phyloP scores from a whole-genome alignment of 306 rosid genomes.

The Castanospermum australe region DNA sequence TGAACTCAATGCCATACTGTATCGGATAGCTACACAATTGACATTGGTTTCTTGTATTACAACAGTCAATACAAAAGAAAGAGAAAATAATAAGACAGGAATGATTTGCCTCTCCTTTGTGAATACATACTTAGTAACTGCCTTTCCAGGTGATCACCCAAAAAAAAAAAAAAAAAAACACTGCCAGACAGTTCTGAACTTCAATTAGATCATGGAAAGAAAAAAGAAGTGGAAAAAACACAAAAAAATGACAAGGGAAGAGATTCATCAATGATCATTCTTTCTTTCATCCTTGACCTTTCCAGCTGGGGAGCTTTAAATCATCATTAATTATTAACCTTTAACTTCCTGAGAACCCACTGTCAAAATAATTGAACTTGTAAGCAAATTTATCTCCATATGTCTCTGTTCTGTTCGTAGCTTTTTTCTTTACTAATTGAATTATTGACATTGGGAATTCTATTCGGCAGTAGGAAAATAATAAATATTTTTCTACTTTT shows the following conservation, averaged over 20 bases:
- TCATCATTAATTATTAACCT: not conserved
- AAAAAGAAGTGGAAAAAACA: not conserved
- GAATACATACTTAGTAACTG: not conserved
- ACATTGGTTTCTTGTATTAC: not conserved
- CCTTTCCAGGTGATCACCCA: not conserved
- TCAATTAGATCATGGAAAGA: not conserved
- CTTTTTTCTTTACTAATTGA: not conserved
- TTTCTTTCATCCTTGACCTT: not conserved
- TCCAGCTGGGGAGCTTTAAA: not conserved
- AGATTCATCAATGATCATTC: not conserved
- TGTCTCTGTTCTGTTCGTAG: not conserved
- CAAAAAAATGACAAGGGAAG: not conserved
- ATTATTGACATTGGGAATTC: not conserved
- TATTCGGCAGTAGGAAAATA: not conserved
- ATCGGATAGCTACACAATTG: not conserved
- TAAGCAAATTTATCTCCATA: not conserved
- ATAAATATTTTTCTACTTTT: not conserved
- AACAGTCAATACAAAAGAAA: not conserved
- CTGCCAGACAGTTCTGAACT: not conserved
- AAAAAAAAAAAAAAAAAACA: too few relatives aligned
- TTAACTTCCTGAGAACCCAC: not conserved
- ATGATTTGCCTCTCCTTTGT: conserved; percentile 4
- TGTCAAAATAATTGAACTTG: not conserved
- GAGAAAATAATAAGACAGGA: conserved; percentile 8
- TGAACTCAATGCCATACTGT: not conserved